A percentile compares a stretch with the other conserved stretches of the same genome.
phyloP scores from a whole-genome alignment of 176 grass and related monocot genomes.

The Poa annua region DNA sequence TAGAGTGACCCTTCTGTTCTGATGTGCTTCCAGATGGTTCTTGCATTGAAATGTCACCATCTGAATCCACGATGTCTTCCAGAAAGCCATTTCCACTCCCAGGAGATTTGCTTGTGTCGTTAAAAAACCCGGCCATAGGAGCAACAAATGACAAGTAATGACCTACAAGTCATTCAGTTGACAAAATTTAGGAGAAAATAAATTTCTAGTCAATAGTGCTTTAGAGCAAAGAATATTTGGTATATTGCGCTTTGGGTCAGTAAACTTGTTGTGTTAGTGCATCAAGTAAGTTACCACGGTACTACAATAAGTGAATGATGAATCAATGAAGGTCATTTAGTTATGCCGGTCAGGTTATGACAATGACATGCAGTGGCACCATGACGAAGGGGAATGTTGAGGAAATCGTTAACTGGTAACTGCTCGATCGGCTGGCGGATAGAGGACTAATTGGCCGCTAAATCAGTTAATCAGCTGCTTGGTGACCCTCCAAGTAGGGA shows the following conservation, averaged over 20 bases:
- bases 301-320: slow-evolving; percentile 15
- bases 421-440: no score
- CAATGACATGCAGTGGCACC: not conserved
- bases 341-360: not conserved
- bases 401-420: no score
- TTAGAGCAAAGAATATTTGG: slow-evolving; percentile 21
- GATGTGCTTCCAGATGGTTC: slow-evolving; percentile 59
- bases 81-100: slow-evolving; percentile 83
- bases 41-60: slow-evolving; percentile 41
- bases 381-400: no score
- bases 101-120: slow-evolving; percentile 50
- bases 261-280: not conserved
- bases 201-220: slow-evolving; percentile 26
- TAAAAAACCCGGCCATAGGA: slow-evolving; percentile 51
- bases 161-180: slow-evolving; percentile 52
- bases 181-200: slow-evolving; percentile 24
- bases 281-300: slow-evolving; percentile 8
- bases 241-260: slow-evolving; percentile 1
- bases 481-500: no score
- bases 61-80: slow-evolving; percentile 52
- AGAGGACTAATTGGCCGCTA: no score
- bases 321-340: slow-evolving; percentile 17
- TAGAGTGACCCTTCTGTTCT: slow-evolving; percentile 41
- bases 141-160: slow-evolving; percentile 68
- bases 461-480: no score